Conservation (phyloP, 78 protist genomes). For the Dictyostelium capitatum region DNA sequence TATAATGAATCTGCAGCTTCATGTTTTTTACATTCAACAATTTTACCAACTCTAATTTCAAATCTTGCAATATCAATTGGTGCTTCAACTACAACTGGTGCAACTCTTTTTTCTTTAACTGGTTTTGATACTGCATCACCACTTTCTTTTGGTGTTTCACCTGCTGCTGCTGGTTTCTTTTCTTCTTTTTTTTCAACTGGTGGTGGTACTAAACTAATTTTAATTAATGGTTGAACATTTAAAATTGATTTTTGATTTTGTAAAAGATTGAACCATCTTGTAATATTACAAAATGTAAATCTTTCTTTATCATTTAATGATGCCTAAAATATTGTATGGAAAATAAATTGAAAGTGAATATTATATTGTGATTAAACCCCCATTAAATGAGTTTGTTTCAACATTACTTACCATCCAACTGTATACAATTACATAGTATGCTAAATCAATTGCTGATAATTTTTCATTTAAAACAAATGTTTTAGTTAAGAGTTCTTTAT, state of each 20-base stretch:
- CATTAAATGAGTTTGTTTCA: neutral
- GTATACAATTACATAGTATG: constrained; percentile 40
- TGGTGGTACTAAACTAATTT: constrained; percentile 65
- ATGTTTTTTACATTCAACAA: constrained; percentile 85
- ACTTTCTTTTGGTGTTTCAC: neutral
- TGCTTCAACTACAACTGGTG: constrained; percentile 49
- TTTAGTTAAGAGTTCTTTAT: constrained; percentile 37
- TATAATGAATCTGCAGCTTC: constrained; percentile 88
- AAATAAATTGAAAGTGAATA: neutral
- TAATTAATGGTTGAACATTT: constrained; percentile 40
- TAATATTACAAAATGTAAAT: constrained; percentile 66
- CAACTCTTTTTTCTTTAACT: constrained; percentile 20
- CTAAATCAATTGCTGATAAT: constrained; percentile 47
- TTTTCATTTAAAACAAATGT: constrained; percentile 23
- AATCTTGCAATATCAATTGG: constrained; percentile 84
- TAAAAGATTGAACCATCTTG: constrained; percentile 75
- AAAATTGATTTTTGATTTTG: constrained; percentile 38
- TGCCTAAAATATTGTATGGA: neutral
- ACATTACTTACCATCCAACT: constrained; percentile 47
- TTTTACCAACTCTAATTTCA: constrained; percentile 91
- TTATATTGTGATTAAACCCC: neutral
- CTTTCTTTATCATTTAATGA: constrained; percentile 74
- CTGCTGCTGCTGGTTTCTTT: constrained; percentile 56
- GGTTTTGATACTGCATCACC: constrained; percentile 18
- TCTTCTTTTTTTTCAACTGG: constrained; percentile 65